phyloP scores from a whole-genome alignment of 2,329 filamentous ascomycete species.

The Setomelanomma holmii region DNA sequence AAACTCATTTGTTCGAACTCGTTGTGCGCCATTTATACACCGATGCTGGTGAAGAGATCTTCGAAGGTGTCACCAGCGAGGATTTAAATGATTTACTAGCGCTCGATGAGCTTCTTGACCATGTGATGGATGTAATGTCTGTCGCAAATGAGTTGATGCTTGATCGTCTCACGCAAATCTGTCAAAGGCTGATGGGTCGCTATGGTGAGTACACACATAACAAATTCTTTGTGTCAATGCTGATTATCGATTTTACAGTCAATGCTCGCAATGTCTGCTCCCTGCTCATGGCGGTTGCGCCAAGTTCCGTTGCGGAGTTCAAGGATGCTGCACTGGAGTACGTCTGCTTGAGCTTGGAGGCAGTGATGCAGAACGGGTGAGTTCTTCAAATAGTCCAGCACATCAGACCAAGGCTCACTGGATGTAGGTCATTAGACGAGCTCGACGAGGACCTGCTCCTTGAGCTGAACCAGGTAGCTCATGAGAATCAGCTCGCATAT shows the following conservation, averaged over 20 bases:
- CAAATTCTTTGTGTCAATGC: too few species aligned
- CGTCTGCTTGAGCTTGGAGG: slow-evolving; percentile 87
- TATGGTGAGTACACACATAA: slow-evolving; percentile 63
- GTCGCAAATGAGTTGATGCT: slow-evolving; percentile 96
- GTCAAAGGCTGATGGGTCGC: slow-evolving; percentile 81
- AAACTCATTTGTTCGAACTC: slow-evolving; percentile 74
- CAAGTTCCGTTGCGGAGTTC: slow-evolving; percentile 82
- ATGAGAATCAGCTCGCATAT: slow-evolving; percentile 79
- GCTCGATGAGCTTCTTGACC: slow-evolving; percentile 83
- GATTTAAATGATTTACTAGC: slow-evolving; percentile 56
- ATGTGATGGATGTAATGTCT: slow-evolving; percentile 89
- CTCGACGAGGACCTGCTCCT: slow-evolving; percentile 82
- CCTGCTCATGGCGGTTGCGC: slow-evolving; percentile 84
- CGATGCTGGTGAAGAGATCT: slow-evolving; percentile 80
- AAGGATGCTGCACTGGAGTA: slow-evolving; percentile 90
- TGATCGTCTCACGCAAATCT: slow-evolving; percentile 86
- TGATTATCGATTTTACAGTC: too few species aligned
- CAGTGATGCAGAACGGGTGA: slow-evolving; percentile 85
- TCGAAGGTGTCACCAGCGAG: slow-evolving; percentile 74
- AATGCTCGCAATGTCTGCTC: slow-evolving; percentile 77
- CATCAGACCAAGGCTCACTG: slow-evolving; percentile 14
- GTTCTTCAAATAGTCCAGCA: neutral
- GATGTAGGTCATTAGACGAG: slow-evolving; percentile 72
- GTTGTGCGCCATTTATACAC: slow-evolving; percentile 85
- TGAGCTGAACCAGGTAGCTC: slow-evolving; percentile 81